Conservation (phyloP, 2,329 filamentous ascomycete genomes). For the Pseudofabraea citricarpa region DNA sequence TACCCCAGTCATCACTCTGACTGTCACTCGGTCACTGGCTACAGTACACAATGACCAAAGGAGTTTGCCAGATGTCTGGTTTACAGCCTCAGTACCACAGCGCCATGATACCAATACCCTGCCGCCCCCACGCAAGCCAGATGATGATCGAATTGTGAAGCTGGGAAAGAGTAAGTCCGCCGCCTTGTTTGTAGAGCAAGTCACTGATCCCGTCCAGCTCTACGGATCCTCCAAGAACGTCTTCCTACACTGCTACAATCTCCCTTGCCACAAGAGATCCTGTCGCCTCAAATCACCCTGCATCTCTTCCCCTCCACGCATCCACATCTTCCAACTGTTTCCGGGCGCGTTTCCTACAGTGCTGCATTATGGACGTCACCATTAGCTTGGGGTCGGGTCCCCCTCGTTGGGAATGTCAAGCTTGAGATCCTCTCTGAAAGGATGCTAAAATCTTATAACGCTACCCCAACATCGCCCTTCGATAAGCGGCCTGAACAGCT, state of each 20-base stretch:
- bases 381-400: slow-evolving; percentile 90
- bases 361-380: slow-evolving; percentile 95
- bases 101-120: slow-evolving; percentile 7
- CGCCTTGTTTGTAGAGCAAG: background rate
- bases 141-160: slow-evolving; percentile 55
- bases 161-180: slow-evolving; percentile 29
- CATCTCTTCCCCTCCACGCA: slow-evolving; percentile 73
- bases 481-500: slow-evolving; percentile 64
- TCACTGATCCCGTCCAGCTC: slow-evolving; percentile 38
- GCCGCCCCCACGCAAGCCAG: slow-evolving; percentile 30
- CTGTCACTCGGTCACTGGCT: slow-evolving; percentile 16
- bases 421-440: slow-evolving; percentile 86
- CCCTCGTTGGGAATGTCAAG: slow-evolving; percentile 83
- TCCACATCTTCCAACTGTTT: slow-evolving; percentile 86
- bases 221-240: slow-evolving; percentile 60
- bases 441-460: slow-evolving; percentile 47
- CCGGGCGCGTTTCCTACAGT: slow-evolving; percentile 83
- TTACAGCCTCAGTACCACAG: slow-evolving; percentile 32
- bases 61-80: slow-evolving; percentile 35
- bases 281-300: slow-evolving; percentile 68
- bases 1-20: slow-evolving; percentile 1
- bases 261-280: slow-evolving; percentile 67
- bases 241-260: slow-evolving; percentile 64
- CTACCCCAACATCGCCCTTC: slow-evolving; percentile 24
- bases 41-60: slow-evolving; percentile 19